These are phyloP conservation scores for Phaseolus lunatus DNA, from an alignment of 306 rosid genomes.

Conservation along the genomic window DNA sequence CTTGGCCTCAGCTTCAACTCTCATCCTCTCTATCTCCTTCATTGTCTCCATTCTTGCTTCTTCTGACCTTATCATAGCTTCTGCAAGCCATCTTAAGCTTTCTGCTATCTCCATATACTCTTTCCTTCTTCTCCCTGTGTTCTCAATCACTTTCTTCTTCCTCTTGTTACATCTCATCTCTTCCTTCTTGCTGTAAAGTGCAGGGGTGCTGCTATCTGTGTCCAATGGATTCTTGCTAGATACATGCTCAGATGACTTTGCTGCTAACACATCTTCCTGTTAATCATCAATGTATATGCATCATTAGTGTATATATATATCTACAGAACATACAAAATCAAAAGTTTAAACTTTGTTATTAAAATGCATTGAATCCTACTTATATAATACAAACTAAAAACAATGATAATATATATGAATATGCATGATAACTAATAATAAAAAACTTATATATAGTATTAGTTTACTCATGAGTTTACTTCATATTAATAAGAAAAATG, in stretches of 20 bases:
- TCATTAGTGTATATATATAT: not conserved
- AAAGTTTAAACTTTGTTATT: too few species aligned
- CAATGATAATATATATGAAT: too few species aligned
- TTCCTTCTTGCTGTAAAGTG: constrained; percentile 67
- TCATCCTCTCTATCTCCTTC: constrained; percentile 92
- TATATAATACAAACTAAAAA: too few species aligned
- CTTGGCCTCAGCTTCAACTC: constrained; percentile 94
- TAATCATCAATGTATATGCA: not conserved
- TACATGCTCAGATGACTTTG: constrained; percentile 66
- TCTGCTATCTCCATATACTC: constrained; percentile 74
- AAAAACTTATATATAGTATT: too few species aligned
- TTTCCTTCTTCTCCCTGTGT: constrained; percentile 37
- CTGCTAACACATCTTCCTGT: constrained; percentile 66
- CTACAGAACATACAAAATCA: too few species aligned
- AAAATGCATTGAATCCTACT: too few species aligned
- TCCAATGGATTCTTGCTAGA: constrained; percentile 69
- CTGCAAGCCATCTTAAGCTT: constrained; percentile 93
- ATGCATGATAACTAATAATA: too few species aligned
- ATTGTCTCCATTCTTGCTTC: constrained; percentile 86
- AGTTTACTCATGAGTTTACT: too few species aligned
- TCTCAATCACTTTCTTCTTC: constrained; percentile 56
- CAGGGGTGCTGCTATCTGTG: constrained; percentile 83
- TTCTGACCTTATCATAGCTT: constrained; percentile 85
- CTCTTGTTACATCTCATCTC: constrained; percentile 54
- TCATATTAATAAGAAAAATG: too few species aligned